A percentile compares a stretch with the other conserved stretches of the same genome.
These are phyloP conservation scores for Globisporangium spiculum DNA, from an alignment of 352 stramenopile genomes.

Conservation along the genomic window DNA sequence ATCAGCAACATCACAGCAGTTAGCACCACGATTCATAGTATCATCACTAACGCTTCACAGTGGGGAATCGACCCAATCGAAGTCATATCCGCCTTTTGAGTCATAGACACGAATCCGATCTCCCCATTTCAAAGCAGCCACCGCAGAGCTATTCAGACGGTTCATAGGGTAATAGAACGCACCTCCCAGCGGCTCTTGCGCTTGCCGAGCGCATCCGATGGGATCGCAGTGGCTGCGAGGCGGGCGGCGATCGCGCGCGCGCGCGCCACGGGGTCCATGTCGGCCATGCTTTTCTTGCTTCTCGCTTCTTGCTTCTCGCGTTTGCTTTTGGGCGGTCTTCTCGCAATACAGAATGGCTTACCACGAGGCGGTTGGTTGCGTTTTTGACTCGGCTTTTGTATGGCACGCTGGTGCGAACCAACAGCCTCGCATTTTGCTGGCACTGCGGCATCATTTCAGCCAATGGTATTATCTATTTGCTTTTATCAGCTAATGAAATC, in stretches of 20 bases:
- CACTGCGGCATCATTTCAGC: neutral
- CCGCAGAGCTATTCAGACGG: constrained; percentile 6
- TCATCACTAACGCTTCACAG: neutral
- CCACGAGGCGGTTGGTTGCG: neutral
- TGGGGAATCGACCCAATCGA: constrained; percentile 8
- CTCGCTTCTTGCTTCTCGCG: neutral
- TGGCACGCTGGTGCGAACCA: neutral
- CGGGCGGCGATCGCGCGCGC: constrained; percentile 82
- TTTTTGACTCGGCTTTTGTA: neutral
- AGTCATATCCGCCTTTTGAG: neutral
- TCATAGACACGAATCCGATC: neutral
- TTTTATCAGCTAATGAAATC: neutral
- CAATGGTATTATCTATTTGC: neutral
- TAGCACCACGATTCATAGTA: neutral
- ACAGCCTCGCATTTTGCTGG: neutral
- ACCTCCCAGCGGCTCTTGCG: constrained; percentile 86
- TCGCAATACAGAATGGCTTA: neutral
- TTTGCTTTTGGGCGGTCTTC: neutral
- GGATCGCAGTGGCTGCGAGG: constrained; percentile 67
- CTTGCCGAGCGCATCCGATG: constrained; percentile 70
- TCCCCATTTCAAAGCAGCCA: neutral
- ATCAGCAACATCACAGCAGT: neutral
- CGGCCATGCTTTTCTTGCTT: constrained; percentile 27
- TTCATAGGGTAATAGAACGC: constrained; percentile 18
- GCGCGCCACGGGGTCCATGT: constrained; percentile 73